Conservation (phyloP, 371 early-diverging fungal genomes). For the Circinella umbellata region DNA sequence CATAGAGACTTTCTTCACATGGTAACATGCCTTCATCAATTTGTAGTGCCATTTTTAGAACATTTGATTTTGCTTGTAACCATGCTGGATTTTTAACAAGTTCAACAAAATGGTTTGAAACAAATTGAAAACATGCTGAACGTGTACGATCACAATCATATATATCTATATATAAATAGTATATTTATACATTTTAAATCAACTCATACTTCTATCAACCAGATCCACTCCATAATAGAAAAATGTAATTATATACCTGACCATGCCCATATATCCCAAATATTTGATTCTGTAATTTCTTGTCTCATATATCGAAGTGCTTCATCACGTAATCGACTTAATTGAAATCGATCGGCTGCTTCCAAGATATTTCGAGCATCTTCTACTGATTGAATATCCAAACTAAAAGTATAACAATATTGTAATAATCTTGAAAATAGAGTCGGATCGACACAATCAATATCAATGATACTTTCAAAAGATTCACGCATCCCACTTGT, state of each 20-base stretch:
- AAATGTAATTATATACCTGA: conserved; percentile 33
- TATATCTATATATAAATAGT: conserved; percentile 26
- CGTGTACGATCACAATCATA: conserved; percentile 45
- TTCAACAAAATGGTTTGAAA: conserved; percentile 39
- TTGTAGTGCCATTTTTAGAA: conserved; percentile 50
- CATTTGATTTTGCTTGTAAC: conserved; percentile 49
- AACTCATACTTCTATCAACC: no score
- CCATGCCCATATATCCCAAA: conserved; percentile 64
- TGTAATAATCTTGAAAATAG: conserved; percentile 51
- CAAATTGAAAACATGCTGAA: conserved; percentile 44
- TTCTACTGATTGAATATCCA: conserved; percentile 38
- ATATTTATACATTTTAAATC: not conserved
- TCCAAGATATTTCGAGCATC: conserved; percentile 56
- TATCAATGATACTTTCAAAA: conserved; percentile 48
- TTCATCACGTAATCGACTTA: conserved; percentile 48
- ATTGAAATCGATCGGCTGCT: conserved; percentile 59
- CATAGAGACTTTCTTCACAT: conserved; percentile 53
- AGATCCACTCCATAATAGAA: not conserved
- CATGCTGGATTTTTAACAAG: conserved; percentile 45
- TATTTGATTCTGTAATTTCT: conserved; percentile 44
- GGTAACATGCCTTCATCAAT: conserved; percentile 52
- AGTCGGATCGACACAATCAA: conserved; percentile 49
- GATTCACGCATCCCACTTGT: conserved; percentile 69
- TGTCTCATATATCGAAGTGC: conserved; percentile 51
- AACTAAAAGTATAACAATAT: conserved; percentile 54